Evolutionary conservation across 2,329 filamentous ascomycete species (phyloP).

Genomic region (Calonectria pseudoreteaudii): DNA sequence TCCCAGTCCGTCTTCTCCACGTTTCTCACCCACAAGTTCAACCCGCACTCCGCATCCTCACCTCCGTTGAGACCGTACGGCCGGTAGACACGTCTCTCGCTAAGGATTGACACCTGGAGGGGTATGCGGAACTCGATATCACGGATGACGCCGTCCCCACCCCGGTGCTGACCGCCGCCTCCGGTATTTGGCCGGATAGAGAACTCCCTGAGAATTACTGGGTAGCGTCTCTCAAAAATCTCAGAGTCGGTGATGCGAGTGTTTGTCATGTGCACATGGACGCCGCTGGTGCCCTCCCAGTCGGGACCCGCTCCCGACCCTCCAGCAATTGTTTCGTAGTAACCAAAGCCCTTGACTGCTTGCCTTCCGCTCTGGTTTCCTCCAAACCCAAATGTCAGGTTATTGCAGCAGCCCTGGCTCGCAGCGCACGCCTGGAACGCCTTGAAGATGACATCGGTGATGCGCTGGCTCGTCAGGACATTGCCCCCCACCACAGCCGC

Average conservation of each 20-base stretch:
- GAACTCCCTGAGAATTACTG: conserved; percentile 79
- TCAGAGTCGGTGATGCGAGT: conserved; percentile 75
- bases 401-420: conserved; percentile 84
- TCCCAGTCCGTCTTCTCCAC: conserved; percentile 70
- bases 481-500: conserved; percentile 88
- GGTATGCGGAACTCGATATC: conserved; percentile 85
- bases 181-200: conserved; percentile 72
- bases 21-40: conserved; percentile 88
- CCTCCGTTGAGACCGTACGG: conserved; percentile 83
- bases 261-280: conserved; percentile 75
- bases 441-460: conserved; percentile 65
- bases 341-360: conserved; percentile 56
- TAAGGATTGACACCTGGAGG: conserved; percentile 81
- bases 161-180: conserved; percentile 73
- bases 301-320: conserved; percentile 77
- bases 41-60: conserved; percentile 79
- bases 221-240: conserved; percentile 67
- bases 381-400: conserved; percentile 84
- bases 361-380: conserved; percentile 53
- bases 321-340: conserved; percentile 71
- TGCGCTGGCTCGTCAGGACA: conserved; percentile 64
- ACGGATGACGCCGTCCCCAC: conserved; percentile 80
- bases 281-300: conserved; percentile 57
- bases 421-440: conserved; percentile 85
- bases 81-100: conserved; percentile 80